Conservation (phyloP, 2,329 filamentous ascomycete species). For the Pseudocercospora macadamiae region DNA sequence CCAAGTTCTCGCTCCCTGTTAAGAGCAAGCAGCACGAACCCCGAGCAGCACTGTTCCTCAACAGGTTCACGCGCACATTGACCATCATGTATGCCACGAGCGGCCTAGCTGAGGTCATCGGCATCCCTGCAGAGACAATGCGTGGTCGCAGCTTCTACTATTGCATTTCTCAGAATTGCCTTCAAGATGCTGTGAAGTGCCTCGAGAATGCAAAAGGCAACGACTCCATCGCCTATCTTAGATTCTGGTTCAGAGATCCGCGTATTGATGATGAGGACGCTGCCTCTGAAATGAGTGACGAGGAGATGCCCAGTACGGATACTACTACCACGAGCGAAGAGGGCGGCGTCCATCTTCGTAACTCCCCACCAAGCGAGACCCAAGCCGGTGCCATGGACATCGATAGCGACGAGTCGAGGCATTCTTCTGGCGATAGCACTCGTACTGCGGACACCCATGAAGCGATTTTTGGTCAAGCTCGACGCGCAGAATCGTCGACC, state of each 20-base stretch:
- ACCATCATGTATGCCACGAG: constrained; percentile 86
- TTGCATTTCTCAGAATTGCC: constrained; percentile 77
- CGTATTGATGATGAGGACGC: constrained; percentile 51
- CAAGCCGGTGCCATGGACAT: constrained; percentile 23
- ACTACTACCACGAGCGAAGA: constrained; percentile 50
- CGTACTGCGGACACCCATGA: constrained; percentile 44
- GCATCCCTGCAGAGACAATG: constrained; percentile 69
- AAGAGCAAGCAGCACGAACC: constrained; percentile 69
- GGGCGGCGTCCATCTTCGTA: constrained; percentile 52
- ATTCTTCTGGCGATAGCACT: constrained; percentile 52
- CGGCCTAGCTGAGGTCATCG: constrained; percentile 74
- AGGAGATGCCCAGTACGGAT: constrained; percentile 53
- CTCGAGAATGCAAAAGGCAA: constrained; percentile 86
- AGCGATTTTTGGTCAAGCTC: constrained; percentile 48
- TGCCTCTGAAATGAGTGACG: constrained; percentile 42
- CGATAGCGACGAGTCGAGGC: constrained; percentile 35
- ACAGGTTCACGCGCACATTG: constrained; percentile 80
- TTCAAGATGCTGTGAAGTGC: constrained; percentile 75
- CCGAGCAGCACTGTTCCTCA: constrained; percentile 80
- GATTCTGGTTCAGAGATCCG: constrained; percentile 82
- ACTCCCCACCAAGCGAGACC: constrained; percentile 32
- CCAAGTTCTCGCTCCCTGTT: constrained; percentile 69
- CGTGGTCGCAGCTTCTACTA: constrained; percentile 83
- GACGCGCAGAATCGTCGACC: constrained; percentile 41
- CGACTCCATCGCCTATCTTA: constrained; percentile 86